Evolutionary conservation across 441 rosid genomes (phyloP).

Genomic region (Kokia cookei): DNA sequence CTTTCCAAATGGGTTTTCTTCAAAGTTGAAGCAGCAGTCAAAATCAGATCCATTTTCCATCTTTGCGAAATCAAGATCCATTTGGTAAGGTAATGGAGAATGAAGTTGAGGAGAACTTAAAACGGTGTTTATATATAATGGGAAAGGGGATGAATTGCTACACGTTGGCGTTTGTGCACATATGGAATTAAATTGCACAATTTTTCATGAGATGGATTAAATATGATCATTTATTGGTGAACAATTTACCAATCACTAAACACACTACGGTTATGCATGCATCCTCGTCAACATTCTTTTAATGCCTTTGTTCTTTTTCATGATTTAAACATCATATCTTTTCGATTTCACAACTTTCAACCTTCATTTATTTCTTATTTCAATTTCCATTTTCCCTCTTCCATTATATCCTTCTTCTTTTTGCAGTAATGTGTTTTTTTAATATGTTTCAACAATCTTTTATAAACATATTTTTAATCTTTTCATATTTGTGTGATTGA

Average conservation of each 20-base stretch:
- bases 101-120: background rate
- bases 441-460: too few relatives aligned
- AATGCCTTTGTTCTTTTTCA: background rate
- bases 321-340: background rate
- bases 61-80: background rate
- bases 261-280: slow-evolving; percentile 8
- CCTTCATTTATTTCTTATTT: background rate
- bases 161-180: slow-evolving; percentile 9
- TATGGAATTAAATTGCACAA: slow-evolving; percentile 20
- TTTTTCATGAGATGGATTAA: slow-evolving; percentile 19
- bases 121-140: background rate
- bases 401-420: background rate
- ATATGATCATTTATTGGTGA: background rate
- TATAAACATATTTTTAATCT: too few relatives aligned
- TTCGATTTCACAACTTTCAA: background rate
- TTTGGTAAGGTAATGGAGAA: slow-evolving; percentile 1
- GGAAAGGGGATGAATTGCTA: background rate
- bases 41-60: background rate
- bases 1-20: slow-evolving; percentile 9
- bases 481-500: too few relatives aligned
- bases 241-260: slow-evolving; percentile 13
- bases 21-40: background rate
- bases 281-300: background rate
- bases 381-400: background rate
- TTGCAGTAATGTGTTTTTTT: too few relatives aligned